A percentile compares a stretch with the other conserved stretches of the same genome.
Evolutionary conservation across 129 eudicot species (phyloP).

Genomic region (Tanacetum coccineum): DNA sequence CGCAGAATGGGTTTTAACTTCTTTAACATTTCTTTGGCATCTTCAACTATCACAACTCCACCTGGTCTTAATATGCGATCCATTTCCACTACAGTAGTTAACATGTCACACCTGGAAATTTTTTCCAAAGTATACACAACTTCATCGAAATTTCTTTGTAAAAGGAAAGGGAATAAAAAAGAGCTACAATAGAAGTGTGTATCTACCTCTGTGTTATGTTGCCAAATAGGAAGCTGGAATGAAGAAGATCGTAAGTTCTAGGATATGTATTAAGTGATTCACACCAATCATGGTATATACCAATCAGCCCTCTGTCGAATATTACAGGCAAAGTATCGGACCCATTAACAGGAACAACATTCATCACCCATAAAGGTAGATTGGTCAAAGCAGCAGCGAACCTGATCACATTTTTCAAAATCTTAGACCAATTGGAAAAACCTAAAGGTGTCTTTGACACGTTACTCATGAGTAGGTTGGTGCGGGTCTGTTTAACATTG

Average conservation of each 20-base stretch:
- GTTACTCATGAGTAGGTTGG: too few relatives aligned
- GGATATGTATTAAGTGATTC: slow-evolving; percentile 94
- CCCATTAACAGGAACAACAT: slow-evolving; percentile 72
- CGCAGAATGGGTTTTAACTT: slow-evolving; percentile 38
- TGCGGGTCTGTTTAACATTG: too few relatives aligned
- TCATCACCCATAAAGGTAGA: slow-evolving; percentile 93
- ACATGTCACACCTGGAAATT: slow-evolving; percentile 54
- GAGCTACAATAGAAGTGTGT: background rate
- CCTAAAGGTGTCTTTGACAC: background rate
- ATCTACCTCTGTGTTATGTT: slow-evolving; percentile 69
- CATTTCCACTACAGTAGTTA: slow-evolving; percentile 65
- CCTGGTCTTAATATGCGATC: slow-evolving; percentile 78
- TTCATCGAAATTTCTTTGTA: too few relatives aligned
- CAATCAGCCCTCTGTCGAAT: slow-evolving; percentile 92
- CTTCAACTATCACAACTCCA: slow-evolving; percentile 63
- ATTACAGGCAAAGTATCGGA: slow-evolving; percentile 71
- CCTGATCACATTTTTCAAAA: slow-evolving; percentile 32
- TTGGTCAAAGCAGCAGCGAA: slow-evolving; percentile 82
- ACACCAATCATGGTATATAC: slow-evolving; percentile 94
- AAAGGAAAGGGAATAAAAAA: background rate
- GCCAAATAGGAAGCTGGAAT: slow-evolving; percentile 74
- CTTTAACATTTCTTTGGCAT: slow-evolving; percentile 40
- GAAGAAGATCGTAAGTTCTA: slow-evolving; percentile 85
- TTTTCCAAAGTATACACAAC: background rate
- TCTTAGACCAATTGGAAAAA: background rate